Percentiles rank a stretch among this genome's conserved stretches.
These are phyloP conservation scores for Mrakia hoshinonis DNA, from an alignment of 768 basidiomycete genomes.

Conservation along the genomic window DNA sequence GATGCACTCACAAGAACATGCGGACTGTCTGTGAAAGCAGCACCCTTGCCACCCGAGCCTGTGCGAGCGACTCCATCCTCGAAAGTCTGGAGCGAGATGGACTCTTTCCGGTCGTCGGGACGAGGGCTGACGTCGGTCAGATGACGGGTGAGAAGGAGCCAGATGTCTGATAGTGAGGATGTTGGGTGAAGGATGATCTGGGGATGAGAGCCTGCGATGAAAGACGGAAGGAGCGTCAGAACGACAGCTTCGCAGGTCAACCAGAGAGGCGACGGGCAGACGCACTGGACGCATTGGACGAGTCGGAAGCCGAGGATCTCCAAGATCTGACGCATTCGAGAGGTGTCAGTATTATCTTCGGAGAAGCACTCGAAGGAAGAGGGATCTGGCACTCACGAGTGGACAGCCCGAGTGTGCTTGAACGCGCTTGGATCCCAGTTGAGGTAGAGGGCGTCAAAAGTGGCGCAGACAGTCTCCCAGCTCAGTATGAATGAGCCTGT, in stretches of 20 bases:
- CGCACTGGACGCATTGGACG: too few species aligned
- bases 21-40: constrained; percentile 44
- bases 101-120: not conserved
- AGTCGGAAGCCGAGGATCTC: too few species aligned
- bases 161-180: constrained; percentile 49
- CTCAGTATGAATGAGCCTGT: constrained; percentile 53
- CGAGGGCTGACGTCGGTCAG: constrained; percentile 49
- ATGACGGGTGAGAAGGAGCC: constrained; percentile 75
- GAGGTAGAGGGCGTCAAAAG: constrained; percentile 71
- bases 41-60: not conserved
- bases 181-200: constrained; percentile 36
- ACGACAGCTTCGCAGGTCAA: not conserved
- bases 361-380: not conserved
- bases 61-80: constrained; percentile 31
- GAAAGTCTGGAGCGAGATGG: constrained; percentile 54
- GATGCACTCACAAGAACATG: constrained; percentile 44
- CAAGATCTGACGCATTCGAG: not conserved
- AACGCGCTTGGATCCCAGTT: constrained; percentile 77
- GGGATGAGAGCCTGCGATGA: constrained; percentile 10
- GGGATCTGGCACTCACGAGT: constrained; percentile 62
- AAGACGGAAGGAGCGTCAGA: not conserved
- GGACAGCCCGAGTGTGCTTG: constrained; percentile 48
- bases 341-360: not conserved
- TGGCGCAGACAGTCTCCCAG: constrained; percentile 65
- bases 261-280: not conserved